Evolutionary conservation across 345 rosid genomes (phyloP).

Genomic region (Acer negundo): DNA sequence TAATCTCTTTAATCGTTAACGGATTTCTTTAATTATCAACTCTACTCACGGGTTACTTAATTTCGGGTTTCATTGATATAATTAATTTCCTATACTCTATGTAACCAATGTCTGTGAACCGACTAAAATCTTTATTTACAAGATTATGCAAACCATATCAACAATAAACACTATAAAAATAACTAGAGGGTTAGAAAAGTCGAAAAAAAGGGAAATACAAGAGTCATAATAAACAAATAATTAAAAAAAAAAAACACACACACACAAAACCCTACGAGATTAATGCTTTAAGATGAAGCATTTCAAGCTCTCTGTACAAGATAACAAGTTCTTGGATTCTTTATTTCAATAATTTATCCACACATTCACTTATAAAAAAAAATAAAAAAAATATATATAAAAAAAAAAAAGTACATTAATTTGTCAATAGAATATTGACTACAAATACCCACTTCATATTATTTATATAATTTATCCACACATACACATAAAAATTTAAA

Average conservation of each 20-base stretch:
- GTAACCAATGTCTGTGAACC: background rate
- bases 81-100: no score
- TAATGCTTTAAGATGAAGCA: background rate
- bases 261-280: constrained; percentile 18
- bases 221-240: constrained; percentile 17
- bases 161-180: background rate
- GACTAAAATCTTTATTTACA: no score
- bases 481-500: background rate
- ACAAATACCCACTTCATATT: constrained; percentile 1
- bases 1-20: no score
- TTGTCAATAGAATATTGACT: constrained; percentile 20
- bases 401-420: background rate
- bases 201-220: constrained; percentile 5
- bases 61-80: no score
- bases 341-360: constrained; percentile 18
- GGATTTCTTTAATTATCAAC: no score
- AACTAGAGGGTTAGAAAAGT: background rate
- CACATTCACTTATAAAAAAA: background rate
- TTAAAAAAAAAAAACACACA: background rate
- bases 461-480: background rate
- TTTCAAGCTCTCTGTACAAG: constrained; percentile 16
- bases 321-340: background rate
- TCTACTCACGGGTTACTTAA: background rate
- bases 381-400: no score
- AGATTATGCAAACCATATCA: no score